These are phyloP conservation scores for Terfezia claveryi DNA, from an alignment of 495 filamentous ascomycete genomes.

Conservation along the genomic window DNA sequence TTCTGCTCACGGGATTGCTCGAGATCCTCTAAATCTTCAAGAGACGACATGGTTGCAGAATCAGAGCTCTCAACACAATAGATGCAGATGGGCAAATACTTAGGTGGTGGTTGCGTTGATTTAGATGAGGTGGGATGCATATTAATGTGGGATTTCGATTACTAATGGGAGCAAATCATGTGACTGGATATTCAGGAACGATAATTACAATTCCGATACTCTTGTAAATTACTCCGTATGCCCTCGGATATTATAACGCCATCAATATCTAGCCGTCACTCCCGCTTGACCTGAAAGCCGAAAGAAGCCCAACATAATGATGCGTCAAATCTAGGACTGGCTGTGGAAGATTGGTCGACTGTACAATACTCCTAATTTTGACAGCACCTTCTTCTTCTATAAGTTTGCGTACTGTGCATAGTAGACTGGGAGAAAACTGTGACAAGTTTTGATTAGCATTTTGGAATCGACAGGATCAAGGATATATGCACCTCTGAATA, in stretches of 20 bases:
- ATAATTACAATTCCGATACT: too few relatives aligned
- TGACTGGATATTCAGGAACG: neutral
- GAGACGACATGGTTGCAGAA: neutral
- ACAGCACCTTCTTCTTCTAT: conserved; percentile 96
- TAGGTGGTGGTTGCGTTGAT: neutral
- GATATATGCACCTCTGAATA: conserved; percentile 55
- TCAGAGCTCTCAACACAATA: too few relatives aligned
- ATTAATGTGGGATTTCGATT: neutral
- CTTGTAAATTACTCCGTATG: too few relatives aligned
- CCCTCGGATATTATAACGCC: neutral
- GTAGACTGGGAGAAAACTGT: conserved; percentile 81
- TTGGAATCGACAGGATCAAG: neutral
- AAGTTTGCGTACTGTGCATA: conserved; percentile 66
- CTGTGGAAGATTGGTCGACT: conserved; percentile 82
- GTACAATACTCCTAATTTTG: conserved; percentile 90
- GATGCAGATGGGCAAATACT: neutral
- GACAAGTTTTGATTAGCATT: neutral
- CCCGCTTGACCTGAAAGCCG: conserved; percentile 81
- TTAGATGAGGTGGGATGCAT: neutral
- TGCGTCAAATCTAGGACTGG: conserved; percentile 84
- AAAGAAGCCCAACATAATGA: conserved; percentile 84
- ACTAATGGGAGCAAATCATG: neutral
- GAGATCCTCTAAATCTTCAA: conserved; percentile 38
- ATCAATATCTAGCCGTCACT: conserved; percentile 32
- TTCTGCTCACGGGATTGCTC: conserved; percentile 45